Evolutionary conservation across 805 yeast genomes (phyloP), one percentile per base, ranked within the genome.

Genomic region (Teunomyces panamensis): DNA sequence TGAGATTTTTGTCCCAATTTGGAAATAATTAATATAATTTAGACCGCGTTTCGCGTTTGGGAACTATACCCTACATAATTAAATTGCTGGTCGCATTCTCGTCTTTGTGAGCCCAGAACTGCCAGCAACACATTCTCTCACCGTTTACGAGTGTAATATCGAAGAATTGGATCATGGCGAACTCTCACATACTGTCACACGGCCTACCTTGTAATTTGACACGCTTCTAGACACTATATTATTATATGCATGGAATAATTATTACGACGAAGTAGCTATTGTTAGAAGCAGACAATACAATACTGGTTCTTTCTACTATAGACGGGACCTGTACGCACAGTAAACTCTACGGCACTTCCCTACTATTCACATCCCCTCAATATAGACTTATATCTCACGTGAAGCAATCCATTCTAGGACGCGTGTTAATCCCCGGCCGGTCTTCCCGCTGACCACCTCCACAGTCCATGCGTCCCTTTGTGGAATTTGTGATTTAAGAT

Each of bases 361-460:
- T 4, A 4, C 24, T 20, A 20, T 20, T 5, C 24, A 6, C 24
- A 20, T 20, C 24, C 24, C 6, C 24, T 20, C 24, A 20, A 20
- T 20, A 20, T 20, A 24, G n/a, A 5, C 5, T 26, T 37, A 37
- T 16, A 39, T 10, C 24, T 39, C 34, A 7, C 43, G 32, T 5
- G 43, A 29, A 1, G 53, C 48, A 10, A 67, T 50, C 71, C 71
- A 68, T 30, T 63, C 58, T 45, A 67, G 50, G 1, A 60, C 60
- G 13, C 44, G 49, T 1, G 39, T 44, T 9, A 69, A 50, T 0
- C 73, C 73, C 9, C 46, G 47, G 4, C 75, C 75, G 1, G 69
- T 63, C 24, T 50, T 56, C 4, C 75, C 77, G 49, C 74, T 69
- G 4, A 65, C 72, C 27, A 59, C 42, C 37, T 52, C 44, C 0